Percentiles rank a stretch among this genome's conserved stretches.
Conservation (phyloP, 139 green algal genomes). For the Ulvella scutata region DNA sequence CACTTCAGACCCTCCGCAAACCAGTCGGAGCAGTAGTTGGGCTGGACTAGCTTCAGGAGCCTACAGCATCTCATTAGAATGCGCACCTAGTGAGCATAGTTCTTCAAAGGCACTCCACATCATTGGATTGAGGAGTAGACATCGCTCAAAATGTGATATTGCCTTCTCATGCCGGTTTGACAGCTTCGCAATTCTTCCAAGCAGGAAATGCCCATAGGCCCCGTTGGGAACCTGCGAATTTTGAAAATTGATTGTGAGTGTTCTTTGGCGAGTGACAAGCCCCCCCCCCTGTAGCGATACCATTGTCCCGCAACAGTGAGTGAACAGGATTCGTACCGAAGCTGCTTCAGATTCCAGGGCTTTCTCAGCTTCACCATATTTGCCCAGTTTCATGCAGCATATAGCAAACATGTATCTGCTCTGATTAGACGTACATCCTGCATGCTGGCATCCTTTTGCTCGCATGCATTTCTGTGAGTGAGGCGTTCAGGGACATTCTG, state of each 20-base stretch:
- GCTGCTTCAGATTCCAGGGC: conserved; percentile 29
- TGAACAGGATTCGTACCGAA: not conserved
- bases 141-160: conserved; percentile 36
- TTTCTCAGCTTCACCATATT: conserved; percentile 63
- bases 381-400: conserved; percentile 57
- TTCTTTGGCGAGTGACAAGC: too few species aligned
- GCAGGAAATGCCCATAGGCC: conserved; percentile 65
- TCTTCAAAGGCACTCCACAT: conserved; percentile 85
- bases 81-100: conserved; percentile 67
- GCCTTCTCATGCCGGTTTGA: conserved; percentile 37
- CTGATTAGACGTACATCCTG: conserved; percentile 21
- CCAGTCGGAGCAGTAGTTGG: not conserved
- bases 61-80: too few species aligned
- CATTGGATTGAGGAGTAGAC: conserved; percentile 62
- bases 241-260: not conserved
- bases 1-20: too few species aligned
- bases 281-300: too few species aligned
- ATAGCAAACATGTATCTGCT: conserved; percentile 73
- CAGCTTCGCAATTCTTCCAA: conserved; percentile 54
- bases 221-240: conserved; percentile 54
- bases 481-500: not conserved
- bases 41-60: too few species aligned
- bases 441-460: not conserved
- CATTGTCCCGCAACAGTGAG: too few species aligned
- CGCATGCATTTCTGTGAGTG: not conserved